phyloP scores from a whole-genome alignment of 306 rosid species.

The Lathyrus sativus region DNA sequence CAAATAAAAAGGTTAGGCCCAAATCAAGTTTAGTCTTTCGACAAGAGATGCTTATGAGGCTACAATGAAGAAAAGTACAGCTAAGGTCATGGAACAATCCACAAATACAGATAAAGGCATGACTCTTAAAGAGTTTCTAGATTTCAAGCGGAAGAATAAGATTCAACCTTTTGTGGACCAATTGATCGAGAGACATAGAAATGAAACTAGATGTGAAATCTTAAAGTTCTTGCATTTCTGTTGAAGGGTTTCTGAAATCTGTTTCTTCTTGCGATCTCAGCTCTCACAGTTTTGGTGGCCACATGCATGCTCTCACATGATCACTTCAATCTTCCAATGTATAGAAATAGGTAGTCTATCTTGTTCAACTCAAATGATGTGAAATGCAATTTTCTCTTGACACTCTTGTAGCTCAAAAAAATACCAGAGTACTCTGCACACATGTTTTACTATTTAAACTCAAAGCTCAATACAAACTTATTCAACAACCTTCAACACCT shows the following conservation, averaged over 20 bases:
- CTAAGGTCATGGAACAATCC: constrained; percentile 98
- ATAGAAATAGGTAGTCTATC: constrained; percentile 30
- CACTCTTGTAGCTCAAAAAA: constrained; percentile 30
- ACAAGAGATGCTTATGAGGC: constrained; percentile 95
- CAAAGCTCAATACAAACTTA: constrained; percentile 3
- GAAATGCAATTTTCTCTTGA: not conserved
- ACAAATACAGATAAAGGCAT: constrained; percentile 88
- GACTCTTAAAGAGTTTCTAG: constrained; percentile 82
- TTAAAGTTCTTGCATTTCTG: constrained; percentile 42
- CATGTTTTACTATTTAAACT: not conserved
- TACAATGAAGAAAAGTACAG: constrained; percentile 96
- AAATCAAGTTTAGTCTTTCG: too few relatives aligned
- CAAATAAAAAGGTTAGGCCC: too few relatives aligned
- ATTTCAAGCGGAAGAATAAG: constrained; percentile 91
- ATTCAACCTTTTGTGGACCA: constrained; percentile 87
- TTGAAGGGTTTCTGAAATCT: constrained; percentile 27
- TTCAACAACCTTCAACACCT: too few relatives aligned
- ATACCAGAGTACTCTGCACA: constrained; percentile 22
- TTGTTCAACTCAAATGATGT: constrained; percentile 27
- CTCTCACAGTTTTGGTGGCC: too few relatives aligned
- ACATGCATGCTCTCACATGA: too few relatives aligned
- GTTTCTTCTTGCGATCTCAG: constrained; percentile 32
- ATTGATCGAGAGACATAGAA: constrained; percentile 82
- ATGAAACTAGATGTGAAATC: constrained; percentile 54
- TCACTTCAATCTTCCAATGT: too few relatives aligned